Conservation (phyloP, 2,329 filamentous ascomycete genomes). For the Fusarium clavum region DNA sequence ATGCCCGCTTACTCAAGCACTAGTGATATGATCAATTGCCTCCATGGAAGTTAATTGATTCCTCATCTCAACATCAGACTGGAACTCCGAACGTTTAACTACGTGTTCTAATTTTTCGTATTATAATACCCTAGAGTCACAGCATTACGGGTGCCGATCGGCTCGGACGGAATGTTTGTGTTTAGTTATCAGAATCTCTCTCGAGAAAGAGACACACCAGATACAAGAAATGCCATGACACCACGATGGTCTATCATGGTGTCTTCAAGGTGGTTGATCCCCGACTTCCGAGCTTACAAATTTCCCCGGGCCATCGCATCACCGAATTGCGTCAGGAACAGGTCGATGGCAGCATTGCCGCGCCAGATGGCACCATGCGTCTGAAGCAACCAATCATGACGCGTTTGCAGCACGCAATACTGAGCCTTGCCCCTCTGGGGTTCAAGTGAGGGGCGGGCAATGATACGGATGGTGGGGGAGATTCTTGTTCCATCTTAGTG, state of each 20-base stretch:
- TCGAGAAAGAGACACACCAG: not conserved
- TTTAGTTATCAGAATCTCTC: slow-evolving; percentile 15
- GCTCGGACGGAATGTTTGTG: slow-evolving; percentile 29
- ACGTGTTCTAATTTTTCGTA: not conserved
- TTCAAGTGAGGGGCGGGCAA: slow-evolving; percentile 40
- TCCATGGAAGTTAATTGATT: too few species aligned
- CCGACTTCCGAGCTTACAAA: slow-evolving; percentile 36
- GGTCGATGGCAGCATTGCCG: slow-evolving; percentile 45
- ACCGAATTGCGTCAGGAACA: slow-evolving; percentile 44
- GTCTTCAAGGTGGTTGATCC: not conserved
- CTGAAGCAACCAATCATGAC: slow-evolving; percentile 29
- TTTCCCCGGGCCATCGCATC: slow-evolving; percentile 32
- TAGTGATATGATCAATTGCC: not conserved
- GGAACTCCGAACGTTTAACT: too few species aligned
- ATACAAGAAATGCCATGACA: not conserved
- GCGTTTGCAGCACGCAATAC: slow-evolving; percentile 44
- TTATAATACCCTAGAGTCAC: slow-evolving; percentile 7
- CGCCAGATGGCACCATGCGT: slow-evolving; percentile 42
- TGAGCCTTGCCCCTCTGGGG: slow-evolving; percentile 42
- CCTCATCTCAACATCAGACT: too few species aligned
- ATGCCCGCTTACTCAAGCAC: not conserved
- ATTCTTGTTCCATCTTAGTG: slow-evolving; percentile 4
- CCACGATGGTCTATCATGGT: slow-evolving; percentile 11
- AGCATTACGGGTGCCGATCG: slow-evolving; percentile 12
- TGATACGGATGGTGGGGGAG: slow-evolving; percentile 27